These are phyloP conservation scores for Aureobasidium sp. DNA, from an alignment of 2,329 filamentous ascomycete species.

Conservation along the genomic window DNA sequence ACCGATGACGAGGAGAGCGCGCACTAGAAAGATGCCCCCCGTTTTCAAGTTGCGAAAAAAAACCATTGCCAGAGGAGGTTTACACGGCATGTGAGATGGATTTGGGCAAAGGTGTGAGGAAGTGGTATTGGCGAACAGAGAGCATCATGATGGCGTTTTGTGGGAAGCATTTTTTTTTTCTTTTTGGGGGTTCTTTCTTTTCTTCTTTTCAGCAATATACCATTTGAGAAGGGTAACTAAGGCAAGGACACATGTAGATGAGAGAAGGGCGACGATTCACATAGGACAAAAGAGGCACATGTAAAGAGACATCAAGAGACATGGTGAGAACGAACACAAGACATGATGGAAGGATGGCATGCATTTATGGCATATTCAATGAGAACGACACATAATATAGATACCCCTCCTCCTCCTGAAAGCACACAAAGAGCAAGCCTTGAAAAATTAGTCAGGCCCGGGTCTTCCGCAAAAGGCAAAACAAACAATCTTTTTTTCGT, in stretches of 20 bases:
- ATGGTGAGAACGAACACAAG: background rate
- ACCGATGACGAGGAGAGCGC: conserved; percentile 25
- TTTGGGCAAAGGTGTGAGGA: too few relatives aligned
- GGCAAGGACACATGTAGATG: background rate
- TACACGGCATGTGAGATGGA: background rate
- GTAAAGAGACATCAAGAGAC: background rate
- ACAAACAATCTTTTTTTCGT: background rate
- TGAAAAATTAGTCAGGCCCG: background rate
- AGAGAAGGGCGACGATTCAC: too few relatives aligned
- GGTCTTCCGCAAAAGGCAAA: background rate
- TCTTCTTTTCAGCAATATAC: background rate
- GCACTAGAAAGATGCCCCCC: background rate
- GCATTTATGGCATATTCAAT: background rate
- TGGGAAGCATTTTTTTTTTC: background rate
- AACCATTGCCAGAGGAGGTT: too few relatives aligned
- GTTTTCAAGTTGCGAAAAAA: too few relatives aligned
- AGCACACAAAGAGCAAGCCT: background rate
- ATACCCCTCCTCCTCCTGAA: background rate
- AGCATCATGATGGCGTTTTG: background rate
- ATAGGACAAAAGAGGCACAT: background rate
- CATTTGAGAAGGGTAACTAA: background rate
- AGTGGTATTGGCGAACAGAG: background rate
- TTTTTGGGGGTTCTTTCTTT: background rate
- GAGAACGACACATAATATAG: conserved; percentile 1
- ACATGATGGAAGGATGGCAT: background rate